Percentiles rank a stretch among this genome's conserved stretches.
These are phyloP conservation scores for Microbotryomycetes sp. DNA, from an alignment of 1,284 basidiomycete genomes.

Conservation along the genomic window DNA sequence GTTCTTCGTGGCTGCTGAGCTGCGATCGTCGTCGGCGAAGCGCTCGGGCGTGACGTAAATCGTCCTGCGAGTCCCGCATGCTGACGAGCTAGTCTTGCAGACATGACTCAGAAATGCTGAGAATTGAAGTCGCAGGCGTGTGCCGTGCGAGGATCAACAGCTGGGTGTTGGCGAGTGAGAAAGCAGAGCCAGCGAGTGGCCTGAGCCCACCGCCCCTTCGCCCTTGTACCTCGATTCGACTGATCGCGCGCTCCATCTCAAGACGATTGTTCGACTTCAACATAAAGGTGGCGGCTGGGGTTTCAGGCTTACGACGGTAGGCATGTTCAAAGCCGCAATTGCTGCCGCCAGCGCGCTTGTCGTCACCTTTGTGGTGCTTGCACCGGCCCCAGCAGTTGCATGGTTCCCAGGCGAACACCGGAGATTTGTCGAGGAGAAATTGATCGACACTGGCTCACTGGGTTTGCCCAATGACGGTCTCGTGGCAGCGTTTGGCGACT, in stretches of 20 bases:
- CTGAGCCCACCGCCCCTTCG: background rate
- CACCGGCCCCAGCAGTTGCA: background rate
- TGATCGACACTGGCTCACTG: slow-evolving; percentile 72
- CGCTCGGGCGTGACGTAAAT: background rate
- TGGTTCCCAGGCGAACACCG: slow-evolving; percentile 42
- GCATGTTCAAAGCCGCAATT: background rate
- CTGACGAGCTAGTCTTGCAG: background rate
- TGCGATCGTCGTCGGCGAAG: background rate
- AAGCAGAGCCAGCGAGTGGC: background rate
- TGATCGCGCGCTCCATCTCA: no score
- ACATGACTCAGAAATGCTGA: no score
- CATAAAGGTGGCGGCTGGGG: background rate
- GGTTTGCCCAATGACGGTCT: slow-evolving; percentile 63
- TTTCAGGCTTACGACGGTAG: background rate
- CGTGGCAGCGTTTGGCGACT: slow-evolving; percentile 86
- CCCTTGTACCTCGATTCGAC: background rate
- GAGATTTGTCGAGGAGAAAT: slow-evolving; percentile 75
- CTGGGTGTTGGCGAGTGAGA: background rate
- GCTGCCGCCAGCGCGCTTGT: background rate
- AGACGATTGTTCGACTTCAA: background rate
- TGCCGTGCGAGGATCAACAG: background rate
- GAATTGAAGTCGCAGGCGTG: background rate
- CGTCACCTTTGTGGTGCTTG: background rate
- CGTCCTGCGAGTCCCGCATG: background rate
- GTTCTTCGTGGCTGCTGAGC: background rate